Conservation (phyloP, 257 asterid species). For the Solanum bukasovii region DNA sequence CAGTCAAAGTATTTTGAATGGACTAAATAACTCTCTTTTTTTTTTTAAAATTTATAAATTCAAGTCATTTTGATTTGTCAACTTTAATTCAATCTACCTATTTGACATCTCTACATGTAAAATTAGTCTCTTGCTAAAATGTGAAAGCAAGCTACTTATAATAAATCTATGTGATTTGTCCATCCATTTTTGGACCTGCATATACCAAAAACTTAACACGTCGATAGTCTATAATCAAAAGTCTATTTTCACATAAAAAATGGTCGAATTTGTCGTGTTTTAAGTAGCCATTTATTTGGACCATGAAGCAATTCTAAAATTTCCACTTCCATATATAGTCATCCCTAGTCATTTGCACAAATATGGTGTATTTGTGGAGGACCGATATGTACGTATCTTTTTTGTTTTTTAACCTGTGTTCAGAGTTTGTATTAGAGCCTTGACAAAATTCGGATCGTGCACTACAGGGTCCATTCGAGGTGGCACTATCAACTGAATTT, state of each 20-base stretch:
- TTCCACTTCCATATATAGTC: neutral
- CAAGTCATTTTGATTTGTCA: neutral
- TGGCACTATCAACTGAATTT: too few relatives aligned
- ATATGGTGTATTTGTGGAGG: neutral
- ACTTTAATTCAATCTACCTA: too few relatives aligned
- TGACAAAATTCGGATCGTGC: too few relatives aligned
- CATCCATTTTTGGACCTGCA: too few relatives aligned
- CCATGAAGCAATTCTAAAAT: neutral
- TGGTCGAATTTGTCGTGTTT: neutral
- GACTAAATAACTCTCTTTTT: neutral
- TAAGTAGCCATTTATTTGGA: neutral
- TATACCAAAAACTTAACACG: neutral
- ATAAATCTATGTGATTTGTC: neutral
- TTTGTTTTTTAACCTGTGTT: too few relatives aligned
- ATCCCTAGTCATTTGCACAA: neutral
- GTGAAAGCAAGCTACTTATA: too few relatives aligned
- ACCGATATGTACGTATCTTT: too few relatives aligned
- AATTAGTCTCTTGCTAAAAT: neutral
- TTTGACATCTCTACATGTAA: neutral
- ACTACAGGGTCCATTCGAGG: too few relatives aligned
- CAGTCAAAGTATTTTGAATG: neutral
- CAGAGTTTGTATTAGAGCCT: too few relatives aligned
- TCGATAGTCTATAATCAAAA: neutral
- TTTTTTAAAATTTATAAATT: too few relatives aligned
- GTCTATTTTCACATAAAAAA: neutral